Evolutionary conservation across 371 early-diverging fungal genomes (phyloP).

Genomic region (Rhizopus microsporus): DNA sequence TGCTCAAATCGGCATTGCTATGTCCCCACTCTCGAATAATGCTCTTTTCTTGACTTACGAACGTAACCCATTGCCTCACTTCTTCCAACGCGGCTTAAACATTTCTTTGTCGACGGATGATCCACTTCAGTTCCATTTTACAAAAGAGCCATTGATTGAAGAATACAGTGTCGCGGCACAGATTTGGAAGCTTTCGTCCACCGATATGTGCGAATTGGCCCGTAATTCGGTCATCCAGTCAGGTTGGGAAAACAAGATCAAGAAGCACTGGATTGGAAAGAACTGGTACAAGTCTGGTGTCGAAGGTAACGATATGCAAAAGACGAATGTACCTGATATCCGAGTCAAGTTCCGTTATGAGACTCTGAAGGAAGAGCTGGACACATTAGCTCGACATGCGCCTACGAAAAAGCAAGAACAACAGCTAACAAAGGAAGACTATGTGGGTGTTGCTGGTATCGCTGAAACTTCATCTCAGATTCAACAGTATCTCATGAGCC

Average conservation of each 20-base stretch:
- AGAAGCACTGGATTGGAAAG: conserved; percentile 93
- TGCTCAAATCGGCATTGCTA: conserved; percentile 96
- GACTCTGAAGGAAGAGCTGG: conserved; percentile 84
- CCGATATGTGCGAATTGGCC: conserved; percentile 98
- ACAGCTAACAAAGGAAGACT: neutral
- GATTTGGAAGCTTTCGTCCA: conserved; percentile 94
- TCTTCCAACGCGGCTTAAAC: conserved; percentile 96
- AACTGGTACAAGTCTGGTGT: conserved; percentile 77
- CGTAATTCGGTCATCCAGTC: conserved; percentile 94
- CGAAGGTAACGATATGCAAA: conserved; percentile 88
- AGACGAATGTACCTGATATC: conserved; percentile 96
- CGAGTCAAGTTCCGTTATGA: conserved; percentile 87
- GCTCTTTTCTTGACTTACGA: conserved; percentile 96
- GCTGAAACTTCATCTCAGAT: neutral
- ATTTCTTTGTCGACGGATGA: conserved; percentile 97
- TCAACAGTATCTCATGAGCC: neutral
- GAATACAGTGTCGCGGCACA: conserved; percentile 99
- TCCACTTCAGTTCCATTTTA: conserved; percentile 98
- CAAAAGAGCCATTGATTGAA: conserved; percentile 98
- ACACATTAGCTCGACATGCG: conserved; percentile 40
- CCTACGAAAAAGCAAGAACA: neutral
- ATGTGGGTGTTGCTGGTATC: neutral
- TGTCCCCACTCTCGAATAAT: conserved; percentile 99
- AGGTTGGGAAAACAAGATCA: conserved; percentile 91
- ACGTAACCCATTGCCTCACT: conserved; percentile 93